Base-by-base conservation (phyloP, 2,329 filamentous ascomycete genomes). In the Neospermospora avenae region DNA sequence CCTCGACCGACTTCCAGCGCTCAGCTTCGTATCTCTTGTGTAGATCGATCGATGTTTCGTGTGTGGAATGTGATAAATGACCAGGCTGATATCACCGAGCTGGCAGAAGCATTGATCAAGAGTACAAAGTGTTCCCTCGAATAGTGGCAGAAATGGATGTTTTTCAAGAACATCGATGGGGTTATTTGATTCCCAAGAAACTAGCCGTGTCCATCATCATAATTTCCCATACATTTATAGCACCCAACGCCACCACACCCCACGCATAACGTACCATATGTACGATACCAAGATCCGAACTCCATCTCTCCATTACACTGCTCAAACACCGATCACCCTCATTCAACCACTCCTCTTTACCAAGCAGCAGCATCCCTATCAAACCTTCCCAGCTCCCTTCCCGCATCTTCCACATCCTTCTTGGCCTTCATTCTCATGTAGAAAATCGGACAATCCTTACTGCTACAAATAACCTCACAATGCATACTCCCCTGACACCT, bases 381-480 rank as follows among this genome's bases (percentile, higher is more conserved):
- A 76, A 99, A 99, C 69, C 95, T 81, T 68, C 84, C 84, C 70
- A 99, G 76, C 75, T 99, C 95, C 77, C 91, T 96, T 59, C 93
- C 91, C 1, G 88, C 88, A 77, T 99, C 95, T 75, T 98, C 93
- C 41, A 98, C 87, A 74, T 99, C 95, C 80, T 99, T 99, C 83
- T 97, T 96, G 34, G 93, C 93, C 82, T 99, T 99, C 95, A 99
- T 99, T 4, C 95, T 87, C 95, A 99, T 99, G 75, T 99, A 99
- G 76, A 99, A 99, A 71, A 99, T 99, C 0, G 95, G 95, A 73
- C 95, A 99, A 78, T 99, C 95, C 74, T 92, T 90, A 74, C 89
- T 93, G 64, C 89, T 93, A 79, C 95, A 99, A 68, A 99, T 98
- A 57, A 99, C 96, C 75, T 99, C 95, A 74, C 91, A 95, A 77